Evolutionary conservation across 495 filamentous ascomycete species (phyloP).

Genomic region (Rusavskia elegans): DNA sequence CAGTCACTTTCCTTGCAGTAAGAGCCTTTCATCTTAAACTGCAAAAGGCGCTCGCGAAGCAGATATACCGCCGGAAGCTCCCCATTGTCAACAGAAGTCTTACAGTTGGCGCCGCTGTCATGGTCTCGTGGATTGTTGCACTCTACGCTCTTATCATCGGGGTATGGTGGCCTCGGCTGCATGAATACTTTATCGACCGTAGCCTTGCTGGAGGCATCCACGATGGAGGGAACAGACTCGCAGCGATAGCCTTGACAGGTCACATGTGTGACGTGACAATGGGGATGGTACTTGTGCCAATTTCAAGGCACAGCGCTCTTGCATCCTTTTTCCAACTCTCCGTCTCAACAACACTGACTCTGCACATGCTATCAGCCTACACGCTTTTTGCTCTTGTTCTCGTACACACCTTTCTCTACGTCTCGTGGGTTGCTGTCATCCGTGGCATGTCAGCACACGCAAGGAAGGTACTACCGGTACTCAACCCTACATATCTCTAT

Average conservation of each 20-base stretch:
- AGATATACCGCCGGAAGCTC: slow-evolving; percentile 9
- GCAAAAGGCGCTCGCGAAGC: slow-evolving; percentile 8
- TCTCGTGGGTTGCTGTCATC: slow-evolving; percentile 14
- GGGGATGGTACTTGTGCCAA: slow-evolving; percentile 19
- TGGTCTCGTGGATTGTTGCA: slow-evolving; percentile 13
- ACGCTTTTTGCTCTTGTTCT: slow-evolving; percentile 15
- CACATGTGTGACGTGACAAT: slow-evolving; percentile 19
- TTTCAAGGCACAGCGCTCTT: slow-evolving; percentile 18
- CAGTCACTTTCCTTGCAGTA: slow-evolving; percentile 15
- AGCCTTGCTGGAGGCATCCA: slow-evolving; percentile 8
- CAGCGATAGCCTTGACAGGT: slow-evolving; percentile 18
- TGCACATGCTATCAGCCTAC: slow-evolving; percentile 19
- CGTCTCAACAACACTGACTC: slow-evolving; percentile 14
- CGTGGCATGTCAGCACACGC: slow-evolving; percentile 1
- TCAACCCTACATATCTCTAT: slow-evolving; percentile 20
- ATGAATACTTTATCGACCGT: slow-evolving; percentile 12
- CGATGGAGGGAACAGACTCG: slow-evolving; percentile 10
- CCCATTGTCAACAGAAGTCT: slow-evolving; percentile 15
- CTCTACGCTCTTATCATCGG: slow-evolving; percentile 16
- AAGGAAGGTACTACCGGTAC: slow-evolving; percentile 11
- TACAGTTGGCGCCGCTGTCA: slow-evolving; percentile 9
- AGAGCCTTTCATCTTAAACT: slow-evolving; percentile 18
- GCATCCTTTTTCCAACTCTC: slow-evolving; percentile 20
- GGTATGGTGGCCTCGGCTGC: slow-evolving; percentile 17
- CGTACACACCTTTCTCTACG: slow-evolving; percentile 16